A percentile compares a stretch with the other conserved stretches of the same genome.
Evolutionary conservation across 2,329 filamentous ascomycete species (phyloP).

Genomic region (Xylaria sp.): DNA sequence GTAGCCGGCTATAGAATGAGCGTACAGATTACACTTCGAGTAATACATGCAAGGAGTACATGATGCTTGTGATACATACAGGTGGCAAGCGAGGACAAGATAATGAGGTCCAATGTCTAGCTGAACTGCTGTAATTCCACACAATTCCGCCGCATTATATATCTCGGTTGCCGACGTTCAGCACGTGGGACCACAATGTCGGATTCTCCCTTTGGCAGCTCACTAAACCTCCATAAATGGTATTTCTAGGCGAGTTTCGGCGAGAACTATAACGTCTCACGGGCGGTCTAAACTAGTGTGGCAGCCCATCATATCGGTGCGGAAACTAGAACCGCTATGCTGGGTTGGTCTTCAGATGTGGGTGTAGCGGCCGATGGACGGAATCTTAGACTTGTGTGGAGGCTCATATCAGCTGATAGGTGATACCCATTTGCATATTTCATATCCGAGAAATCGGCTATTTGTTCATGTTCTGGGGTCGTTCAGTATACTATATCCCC

Average conservation of each 20-base stretch:
- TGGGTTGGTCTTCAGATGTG: not conserved
- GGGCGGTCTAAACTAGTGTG: not conserved
- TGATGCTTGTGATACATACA: not conserved
- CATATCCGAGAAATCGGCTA: not conserved
- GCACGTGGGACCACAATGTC: not conserved
- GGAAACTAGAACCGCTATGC: not conserved
- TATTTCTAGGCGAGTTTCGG: not conserved
- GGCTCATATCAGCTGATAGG: not conserved
- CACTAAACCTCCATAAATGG: not conserved
- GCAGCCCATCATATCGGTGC: not conserved
- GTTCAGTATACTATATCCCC: not conserved
- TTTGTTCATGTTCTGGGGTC: not conserved
- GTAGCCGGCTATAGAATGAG: not conserved
- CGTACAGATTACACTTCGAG: not conserved
- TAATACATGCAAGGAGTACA: not conserved
- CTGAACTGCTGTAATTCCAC: not conserved
- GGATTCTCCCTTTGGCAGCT: not conserved
- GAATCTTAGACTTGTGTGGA: not conserved
- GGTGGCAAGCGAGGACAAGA: not conserved
- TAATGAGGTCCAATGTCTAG: not conserved
- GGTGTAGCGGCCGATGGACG: not conserved
- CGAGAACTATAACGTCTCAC: not conserved
- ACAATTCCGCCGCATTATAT: not conserved
- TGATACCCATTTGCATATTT: not conserved
- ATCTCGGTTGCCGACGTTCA: not conserved